Evolutionary conservation across 169 alveolate genomes (phyloP).

Genomic region (Plasmodium chabaudi): DNA sequence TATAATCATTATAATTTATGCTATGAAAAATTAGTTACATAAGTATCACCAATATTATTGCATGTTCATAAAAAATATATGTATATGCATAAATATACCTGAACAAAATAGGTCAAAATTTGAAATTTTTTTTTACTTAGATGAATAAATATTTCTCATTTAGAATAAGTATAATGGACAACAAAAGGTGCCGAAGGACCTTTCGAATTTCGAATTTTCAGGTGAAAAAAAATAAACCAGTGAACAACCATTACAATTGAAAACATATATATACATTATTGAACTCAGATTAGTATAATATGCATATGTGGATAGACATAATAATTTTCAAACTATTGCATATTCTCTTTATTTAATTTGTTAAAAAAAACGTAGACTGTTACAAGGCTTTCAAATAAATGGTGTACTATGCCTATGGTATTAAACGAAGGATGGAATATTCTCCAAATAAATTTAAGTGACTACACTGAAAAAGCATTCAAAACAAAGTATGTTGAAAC

Average conservation of each 20-base stretch:
- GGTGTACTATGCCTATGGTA: constrained; percentile 97
- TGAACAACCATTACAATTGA: neutral
- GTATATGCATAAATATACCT: too few species aligned
- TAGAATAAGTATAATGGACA: constrained; percentile 97
- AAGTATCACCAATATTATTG: too few species aligned
- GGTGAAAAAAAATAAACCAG: constrained; percentile 46
- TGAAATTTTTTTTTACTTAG: constrained; percentile 68
- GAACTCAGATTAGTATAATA: too few species aligned
- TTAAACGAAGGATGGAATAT: constrained; percentile 98
- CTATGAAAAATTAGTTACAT: too few species aligned
- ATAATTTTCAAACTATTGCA: too few species aligned
- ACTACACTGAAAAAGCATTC: constrained; percentile 97
- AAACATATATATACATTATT: neutral
- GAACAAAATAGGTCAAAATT: too few species aligned
- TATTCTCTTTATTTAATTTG: too few species aligned
- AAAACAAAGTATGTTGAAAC: constrained; percentile 98
- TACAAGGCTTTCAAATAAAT: constrained; percentile 57
- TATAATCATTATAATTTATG: too few species aligned
- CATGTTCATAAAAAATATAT: too few species aligned
- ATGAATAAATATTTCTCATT: constrained; percentile 96
- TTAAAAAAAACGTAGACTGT: constrained; percentile 24
- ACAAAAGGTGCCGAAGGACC: constrained; percentile 95
- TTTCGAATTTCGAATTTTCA: constrained; percentile 97
- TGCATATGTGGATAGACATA: too few species aligned
- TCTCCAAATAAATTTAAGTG: constrained; percentile 96